Base-by-base conservation (phyloP, 2,329 filamentous ascomycete species). In the Microascus cirrosus region DNA sequence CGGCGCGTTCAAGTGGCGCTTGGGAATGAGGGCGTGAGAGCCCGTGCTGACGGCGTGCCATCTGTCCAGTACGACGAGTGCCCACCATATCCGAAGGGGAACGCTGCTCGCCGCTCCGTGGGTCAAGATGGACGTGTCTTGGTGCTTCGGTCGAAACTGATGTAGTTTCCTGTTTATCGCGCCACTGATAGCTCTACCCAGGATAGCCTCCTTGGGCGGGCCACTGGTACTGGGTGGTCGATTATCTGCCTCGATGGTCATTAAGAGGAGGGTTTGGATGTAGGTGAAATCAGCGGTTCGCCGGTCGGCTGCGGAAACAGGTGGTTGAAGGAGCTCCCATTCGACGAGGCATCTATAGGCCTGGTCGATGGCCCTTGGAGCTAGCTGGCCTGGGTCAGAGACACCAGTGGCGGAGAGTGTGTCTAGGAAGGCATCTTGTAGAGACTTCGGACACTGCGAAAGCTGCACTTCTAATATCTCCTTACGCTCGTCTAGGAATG, bases 21-120 rank as follows among this genome's bases (percentile, higher is more conserved):
- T 81, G 1, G 81, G 81, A 59, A 90, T 82, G 59, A 85, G 75
- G 13, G 82, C 62, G 1, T 85, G 82, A 60, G 78, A 82, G 13
- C 81, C 82, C 4, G 80, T 85, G 24, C 82, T 84, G n/a, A 83
- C 78, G 3, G 87, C 84, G 66, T 89, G 83, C 85, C 85, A 90
- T 18, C 86, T 80, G 65, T 90, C 87, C 61, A 90, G 78, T 61
- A 87, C 77, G 53, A 89, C 79, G 36, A 90, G 72, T 15, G 83
- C 81, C 83, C 85, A 89, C 87, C 87, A 90, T 20, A 85, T 79
- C 51, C 85, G 79, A 55, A 84, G 74, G 1, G 79, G 78, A 3
- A 89, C 72, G 20, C 81, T 81, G 55, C 84, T 81, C 52, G 85
- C 81, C 22, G 79, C 80, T 65, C 89, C 83, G 2, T 73, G 65